Conservation (phyloP, 2,329 filamentous ascomycete genomes). For the Colletotrichum sp. region DNA sequence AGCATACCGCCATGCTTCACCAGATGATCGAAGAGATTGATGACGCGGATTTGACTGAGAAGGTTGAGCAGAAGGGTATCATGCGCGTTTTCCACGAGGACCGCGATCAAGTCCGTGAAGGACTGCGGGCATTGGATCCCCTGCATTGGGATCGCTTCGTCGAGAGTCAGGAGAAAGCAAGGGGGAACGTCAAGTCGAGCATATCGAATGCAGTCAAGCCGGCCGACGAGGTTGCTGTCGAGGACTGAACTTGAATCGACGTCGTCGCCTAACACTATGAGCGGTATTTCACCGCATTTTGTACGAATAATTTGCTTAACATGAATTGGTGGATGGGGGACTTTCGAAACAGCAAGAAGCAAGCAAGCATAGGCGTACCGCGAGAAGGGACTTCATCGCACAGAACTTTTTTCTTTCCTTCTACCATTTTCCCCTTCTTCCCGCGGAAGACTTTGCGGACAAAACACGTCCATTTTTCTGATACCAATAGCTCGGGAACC, state of each 20-base stretch:
- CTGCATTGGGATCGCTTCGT: constrained; percentile 69
- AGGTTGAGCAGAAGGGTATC: constrained; percentile 62
- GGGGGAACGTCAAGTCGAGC: constrained; percentile 52
- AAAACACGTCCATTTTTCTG: not conserved
- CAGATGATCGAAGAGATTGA: constrained; percentile 68
- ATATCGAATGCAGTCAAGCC: constrained; percentile 30
- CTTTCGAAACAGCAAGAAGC: constrained; percentile 2
- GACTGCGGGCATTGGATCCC: constrained; percentile 65
- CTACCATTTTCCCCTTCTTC: not conserved
- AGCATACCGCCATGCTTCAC: constrained; percentile 58
- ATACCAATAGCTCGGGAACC: not conserved
- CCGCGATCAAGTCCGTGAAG: constrained; percentile 51
- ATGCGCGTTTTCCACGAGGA: constrained; percentile 67
- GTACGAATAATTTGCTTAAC: constrained; percentile 9
- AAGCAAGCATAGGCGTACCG: constrained; percentile 20
- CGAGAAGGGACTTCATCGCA: not conserved
- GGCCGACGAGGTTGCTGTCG: constrained; percentile 47
- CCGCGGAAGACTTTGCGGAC: not conserved
- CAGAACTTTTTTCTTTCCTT: not conserved
- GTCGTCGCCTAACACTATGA: not conserved
- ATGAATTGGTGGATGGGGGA: not conserved
- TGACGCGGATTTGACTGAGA: constrained; percentile 60
- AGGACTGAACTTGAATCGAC: constrained; percentile 32
- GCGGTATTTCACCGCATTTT: not conserved
- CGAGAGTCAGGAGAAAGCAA: constrained; percentile 65